Evolutionary conservation across 2,329 filamentous ascomycete genomes (phyloP).

Genomic region (Fusarium phyllophilum): DNA sequence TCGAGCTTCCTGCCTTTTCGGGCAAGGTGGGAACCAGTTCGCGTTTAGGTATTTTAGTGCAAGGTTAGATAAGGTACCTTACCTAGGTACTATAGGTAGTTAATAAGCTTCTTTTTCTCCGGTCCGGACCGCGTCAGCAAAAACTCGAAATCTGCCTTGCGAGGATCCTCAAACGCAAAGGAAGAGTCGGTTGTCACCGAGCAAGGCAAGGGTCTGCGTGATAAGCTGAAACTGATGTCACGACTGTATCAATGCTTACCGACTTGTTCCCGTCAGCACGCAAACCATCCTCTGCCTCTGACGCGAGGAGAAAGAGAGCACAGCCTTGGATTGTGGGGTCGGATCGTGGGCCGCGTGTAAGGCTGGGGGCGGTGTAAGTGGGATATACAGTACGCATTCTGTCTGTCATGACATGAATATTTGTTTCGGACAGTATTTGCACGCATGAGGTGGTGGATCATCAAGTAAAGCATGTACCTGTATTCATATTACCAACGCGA

Average conservation of each 20-base stretch:
- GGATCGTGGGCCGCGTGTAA: conserved; percentile 44
- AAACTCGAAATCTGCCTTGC: conserved; percentile 28
- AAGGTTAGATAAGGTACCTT: background rate
- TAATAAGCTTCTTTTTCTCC: conserved; percentile 32
- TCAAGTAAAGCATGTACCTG: conserved; percentile 7
- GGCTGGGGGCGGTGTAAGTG: conserved; percentile 42
- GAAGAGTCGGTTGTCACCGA: conserved; percentile 17
- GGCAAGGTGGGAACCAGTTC: conserved; percentile 7
- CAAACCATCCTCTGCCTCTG: conserved; percentile 8
- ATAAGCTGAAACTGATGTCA: conserved; percentile 43
- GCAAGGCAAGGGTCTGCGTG: background rate
- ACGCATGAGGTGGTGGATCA: conserved; percentile 4
- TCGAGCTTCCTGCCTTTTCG: conserved; percentile 24
- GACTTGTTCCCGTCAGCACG: background rate
- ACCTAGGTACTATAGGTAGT: background rate
- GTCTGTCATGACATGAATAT: background rate
- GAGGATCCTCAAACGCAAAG: conserved; percentile 29
- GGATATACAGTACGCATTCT: background rate
- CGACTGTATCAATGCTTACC: conserved; percentile 5
- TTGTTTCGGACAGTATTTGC: background rate
- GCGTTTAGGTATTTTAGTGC: background rate
- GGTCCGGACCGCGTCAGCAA: conserved; percentile 16
- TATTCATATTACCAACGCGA: background rate
- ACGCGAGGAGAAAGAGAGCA: conserved; percentile 17
- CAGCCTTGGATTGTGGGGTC: conserved; percentile 39